These are phyloP conservation scores for Aspergillus eucalypticola DNA, from an alignment of 2,329 filamentous ascomycete genomes.

Conservation along the genomic window DNA sequence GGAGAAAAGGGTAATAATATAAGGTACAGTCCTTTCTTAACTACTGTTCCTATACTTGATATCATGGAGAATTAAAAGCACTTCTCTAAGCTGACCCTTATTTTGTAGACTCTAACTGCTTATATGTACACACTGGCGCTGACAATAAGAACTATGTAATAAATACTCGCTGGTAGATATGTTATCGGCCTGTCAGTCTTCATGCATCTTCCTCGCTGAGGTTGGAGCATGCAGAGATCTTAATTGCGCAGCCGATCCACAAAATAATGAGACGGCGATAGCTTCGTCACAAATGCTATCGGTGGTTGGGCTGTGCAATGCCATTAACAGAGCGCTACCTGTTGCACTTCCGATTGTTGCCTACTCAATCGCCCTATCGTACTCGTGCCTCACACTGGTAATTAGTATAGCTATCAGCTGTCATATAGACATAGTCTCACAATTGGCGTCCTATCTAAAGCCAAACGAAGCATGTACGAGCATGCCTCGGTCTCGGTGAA, in stretches of 20 bases:
- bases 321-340: constrained; percentile 48
- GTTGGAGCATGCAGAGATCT: constrained; percentile 50
- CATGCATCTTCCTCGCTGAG: constrained; percentile 53
- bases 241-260: constrained; percentile 53
- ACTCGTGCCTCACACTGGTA: constrained; percentile 54
- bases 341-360: constrained; percentile 42
- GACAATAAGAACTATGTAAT: too few relatives aligned
- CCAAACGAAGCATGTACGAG: constrained; percentile 34
- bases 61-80: too few relatives aligned
- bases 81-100: too few relatives aligned
- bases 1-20: too few relatives aligned
- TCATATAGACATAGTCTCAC: constrained; percentile 37
- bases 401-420: constrained; percentile 49
- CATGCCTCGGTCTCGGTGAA: constrained; percentile 38
- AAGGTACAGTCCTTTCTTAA: too few relatives aligned
- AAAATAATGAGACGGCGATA: constrained; percentile 50
- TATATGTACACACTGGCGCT: too few relatives aligned
- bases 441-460: constrained; percentile 35
- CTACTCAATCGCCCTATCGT: constrained; percentile 53
- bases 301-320: constrained; percentile 52
- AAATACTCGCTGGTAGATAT: too few relatives aligned
- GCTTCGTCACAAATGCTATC: constrained; percentile 54
- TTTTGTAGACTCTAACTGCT: too few relatives aligned
- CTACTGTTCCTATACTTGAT: too few relatives aligned
- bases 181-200: constrained; percentile 50